Evolutionary conservation across 1,139 yeast species (phyloP).

Genomic region (Taphrina communis): DNA sequence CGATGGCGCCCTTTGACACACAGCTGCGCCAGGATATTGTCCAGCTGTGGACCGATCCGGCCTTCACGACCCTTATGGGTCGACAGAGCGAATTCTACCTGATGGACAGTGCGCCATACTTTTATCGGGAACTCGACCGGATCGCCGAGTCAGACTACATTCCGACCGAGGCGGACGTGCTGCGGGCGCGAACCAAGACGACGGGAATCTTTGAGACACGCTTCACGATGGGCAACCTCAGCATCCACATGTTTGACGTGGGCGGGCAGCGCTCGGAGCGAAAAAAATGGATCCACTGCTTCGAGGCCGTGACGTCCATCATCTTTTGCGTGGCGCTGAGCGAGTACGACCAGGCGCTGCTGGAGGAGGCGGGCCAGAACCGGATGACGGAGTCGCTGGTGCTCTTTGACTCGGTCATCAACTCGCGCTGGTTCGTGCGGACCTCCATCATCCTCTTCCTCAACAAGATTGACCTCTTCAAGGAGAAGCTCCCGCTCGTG

Average conservation of each 20-base stretch:
- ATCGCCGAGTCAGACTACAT: slow-evolving; percentile 65
- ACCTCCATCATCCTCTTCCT: slow-evolving; percentile 89
- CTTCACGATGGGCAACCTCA: slow-evolving; percentile 70
- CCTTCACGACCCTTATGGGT: slow-evolving; percentile 64
- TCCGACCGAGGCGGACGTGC: slow-evolving; percentile 80
- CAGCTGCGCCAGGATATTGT: slow-evolving; percentile 48
- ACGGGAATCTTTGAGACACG: slow-evolving; percentile 92
- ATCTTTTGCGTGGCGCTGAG: slow-evolving; percentile 89
- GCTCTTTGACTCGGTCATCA: slow-evolving; percentile 81
- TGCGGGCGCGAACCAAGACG: slow-evolving; percentile 90
- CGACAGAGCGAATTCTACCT: slow-evolving; percentile 78
- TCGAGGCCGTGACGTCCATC: slow-evolving; percentile 88
- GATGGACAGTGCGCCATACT: slow-evolving; percentile 82
- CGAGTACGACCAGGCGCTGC: slow-evolving; percentile 88
- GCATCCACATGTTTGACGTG: slow-evolving; percentile 72
- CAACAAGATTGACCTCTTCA: slow-evolving; percentile 84
- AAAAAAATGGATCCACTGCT: slow-evolving; percentile 94
- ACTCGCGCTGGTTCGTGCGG: slow-evolving; percentile 80
- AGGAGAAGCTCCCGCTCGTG: slow-evolving; percentile 67
- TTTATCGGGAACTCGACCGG: slow-evolving; percentile 46
- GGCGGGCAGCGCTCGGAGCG: slow-evolving; percentile 97
- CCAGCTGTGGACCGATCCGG: slow-evolving; percentile 63
- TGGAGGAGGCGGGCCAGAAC: slow-evolving; percentile 79
- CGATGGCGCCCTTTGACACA: slow-evolving; percentile 43
- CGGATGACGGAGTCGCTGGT: slow-evolving; percentile 89